These are phyloP conservation scores for Carpinus viminea DNA, from an alignment of 306 rosid genomes.

Conservation along the genomic window DNA sequence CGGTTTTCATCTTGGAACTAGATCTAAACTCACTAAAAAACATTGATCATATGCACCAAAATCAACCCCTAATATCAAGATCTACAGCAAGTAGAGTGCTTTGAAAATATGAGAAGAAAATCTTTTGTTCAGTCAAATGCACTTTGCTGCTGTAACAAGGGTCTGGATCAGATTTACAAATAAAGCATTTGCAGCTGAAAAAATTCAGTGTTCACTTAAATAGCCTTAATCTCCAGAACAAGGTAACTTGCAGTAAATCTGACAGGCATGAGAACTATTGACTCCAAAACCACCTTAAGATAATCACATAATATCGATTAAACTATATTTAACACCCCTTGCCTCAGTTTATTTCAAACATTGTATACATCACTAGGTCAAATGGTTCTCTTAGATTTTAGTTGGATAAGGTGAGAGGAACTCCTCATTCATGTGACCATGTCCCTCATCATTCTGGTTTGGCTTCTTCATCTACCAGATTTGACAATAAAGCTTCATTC, in stretches of 20 bases:
- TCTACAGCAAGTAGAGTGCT: neutral
- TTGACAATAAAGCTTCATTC: neutral
- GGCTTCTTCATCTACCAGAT: neutral
- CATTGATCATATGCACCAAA: neutral
- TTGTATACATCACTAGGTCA: neutral
- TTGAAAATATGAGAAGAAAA: neutral
- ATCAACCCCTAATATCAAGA: neutral
- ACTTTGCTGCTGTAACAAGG: neutral
- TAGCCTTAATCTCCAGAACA: neutral
- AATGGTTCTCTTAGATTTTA: neutral
- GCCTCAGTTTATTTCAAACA: neutral
- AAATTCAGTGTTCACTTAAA: neutral
- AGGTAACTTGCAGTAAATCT: neutral
- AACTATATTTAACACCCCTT: neutral
- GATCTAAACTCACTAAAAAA: neutral
- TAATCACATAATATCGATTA: neutral
- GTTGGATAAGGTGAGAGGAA: neutral
- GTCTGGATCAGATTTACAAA: neutral
- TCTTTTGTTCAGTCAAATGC: neutral
- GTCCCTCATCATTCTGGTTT: neutral
- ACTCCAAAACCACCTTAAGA: neutral
- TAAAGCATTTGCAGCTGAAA: neutral
- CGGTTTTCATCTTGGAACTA: neutral
- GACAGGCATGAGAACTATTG: neutral
- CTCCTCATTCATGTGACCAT: neutral